These are phyloP conservation scores for Trichoderma aggressivum DNA, from an alignment of 2,329 filamentous ascomycete species.

Conservation along the genomic window DNA sequence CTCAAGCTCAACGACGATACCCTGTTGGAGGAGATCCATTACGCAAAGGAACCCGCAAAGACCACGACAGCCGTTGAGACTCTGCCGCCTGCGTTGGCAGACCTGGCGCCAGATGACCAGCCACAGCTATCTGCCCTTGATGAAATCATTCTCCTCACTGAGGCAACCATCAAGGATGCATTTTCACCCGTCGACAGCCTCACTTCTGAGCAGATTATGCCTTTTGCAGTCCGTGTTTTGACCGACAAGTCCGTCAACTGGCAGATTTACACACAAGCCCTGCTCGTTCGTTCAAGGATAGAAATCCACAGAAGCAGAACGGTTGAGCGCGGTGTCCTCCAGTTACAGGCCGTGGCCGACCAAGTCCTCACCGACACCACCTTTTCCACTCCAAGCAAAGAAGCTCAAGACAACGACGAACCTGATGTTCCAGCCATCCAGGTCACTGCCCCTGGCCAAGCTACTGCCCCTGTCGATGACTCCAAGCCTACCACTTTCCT, in stretches of 20 bases:
- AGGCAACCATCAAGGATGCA: slow-evolving; percentile 83
- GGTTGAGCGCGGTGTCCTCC: slow-evolving; percentile 81
- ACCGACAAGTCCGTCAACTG: slow-evolving; percentile 90
- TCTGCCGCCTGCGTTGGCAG: slow-evolving; percentile 60
- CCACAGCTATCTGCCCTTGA: slow-evolving; percentile 80
- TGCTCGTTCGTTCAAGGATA: slow-evolving; percentile 84
- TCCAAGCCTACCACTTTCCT: slow-evolving; percentile 71
- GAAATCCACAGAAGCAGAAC: slow-evolving; percentile 86
- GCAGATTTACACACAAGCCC: slow-evolving; percentile 94
- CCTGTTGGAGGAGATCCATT: slow-evolving; percentile 80
- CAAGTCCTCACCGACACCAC: slow-evolving; percentile 86
- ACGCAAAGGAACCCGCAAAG: slow-evolving; percentile 54
- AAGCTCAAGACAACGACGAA: slow-evolving; percentile 26
- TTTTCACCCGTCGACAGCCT: slow-evolving; percentile 78
- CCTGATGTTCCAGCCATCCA: slow-evolving; percentile 44
- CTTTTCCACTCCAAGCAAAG: slow-evolving; percentile 31
- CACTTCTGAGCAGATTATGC: slow-evolving; percentile 88
- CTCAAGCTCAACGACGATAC: slow-evolving; percentile 89
- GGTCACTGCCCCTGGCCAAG: slow-evolving; percentile 39
- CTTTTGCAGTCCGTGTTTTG: slow-evolving; percentile 84
- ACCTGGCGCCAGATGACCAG: slow-evolving; percentile 73
- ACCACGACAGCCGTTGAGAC: slow-evolving; percentile 33
- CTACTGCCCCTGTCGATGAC: slow-evolving; percentile 22
- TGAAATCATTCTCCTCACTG: slow-evolving; percentile 85
- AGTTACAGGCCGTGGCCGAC: slow-evolving; percentile 92